Percentiles rank a stretch among this genome's conserved stretches.
phyloP scores from a whole-genome alignment of 2,329 filamentous ascomycete species.

The Byssothecium circinans region DNA sequence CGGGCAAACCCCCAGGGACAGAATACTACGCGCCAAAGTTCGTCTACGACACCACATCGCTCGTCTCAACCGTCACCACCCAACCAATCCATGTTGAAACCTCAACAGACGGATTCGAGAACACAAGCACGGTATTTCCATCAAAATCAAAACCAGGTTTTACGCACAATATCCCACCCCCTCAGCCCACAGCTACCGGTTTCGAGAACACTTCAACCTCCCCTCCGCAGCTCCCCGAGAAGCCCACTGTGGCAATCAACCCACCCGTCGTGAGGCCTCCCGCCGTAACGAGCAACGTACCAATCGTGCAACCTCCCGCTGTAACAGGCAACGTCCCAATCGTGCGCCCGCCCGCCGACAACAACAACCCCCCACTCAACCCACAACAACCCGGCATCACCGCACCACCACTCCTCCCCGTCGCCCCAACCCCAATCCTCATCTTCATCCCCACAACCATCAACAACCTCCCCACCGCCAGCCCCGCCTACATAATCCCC shows the following conservation, averaged over 20 bases:
- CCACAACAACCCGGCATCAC: slow-evolving; percentile 2
- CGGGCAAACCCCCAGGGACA: slow-evolving; percentile 4
- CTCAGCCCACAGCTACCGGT: background rate
- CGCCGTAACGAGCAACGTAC: too few relatives aligned
- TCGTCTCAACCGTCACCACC: background rate
- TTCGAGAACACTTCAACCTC: background rate
- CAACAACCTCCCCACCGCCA: slow-evolving; percentile 5
- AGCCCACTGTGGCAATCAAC: too few relatives aligned
- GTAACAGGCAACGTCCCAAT: background rate
- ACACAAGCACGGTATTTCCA: background rate
- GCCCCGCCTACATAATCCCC: slow-evolving; percentile 9
- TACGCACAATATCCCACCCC: background rate
- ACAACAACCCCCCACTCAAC: slow-evolving; percentile 1
- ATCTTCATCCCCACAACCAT: slow-evolving; percentile 15
- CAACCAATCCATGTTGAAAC: slow-evolving; percentile 5
- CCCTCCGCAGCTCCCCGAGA: background rate
- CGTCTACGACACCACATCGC: slow-evolving; percentile 12
- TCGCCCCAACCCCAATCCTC: slow-evolving; percentile 11
- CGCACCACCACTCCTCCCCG: background rate
- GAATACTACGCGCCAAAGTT: slow-evolving; percentile 15
- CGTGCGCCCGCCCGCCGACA: background rate
- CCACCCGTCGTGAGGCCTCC: too few relatives aligned
- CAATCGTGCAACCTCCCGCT: too few relatives aligned
- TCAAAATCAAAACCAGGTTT: background rate
- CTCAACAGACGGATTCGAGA: slow-evolving; percentile 10